phyloP scores from a whole-genome alignment of 2,329 filamentous ascomycete genomes.

The Colletotrichum sp. region DNA sequence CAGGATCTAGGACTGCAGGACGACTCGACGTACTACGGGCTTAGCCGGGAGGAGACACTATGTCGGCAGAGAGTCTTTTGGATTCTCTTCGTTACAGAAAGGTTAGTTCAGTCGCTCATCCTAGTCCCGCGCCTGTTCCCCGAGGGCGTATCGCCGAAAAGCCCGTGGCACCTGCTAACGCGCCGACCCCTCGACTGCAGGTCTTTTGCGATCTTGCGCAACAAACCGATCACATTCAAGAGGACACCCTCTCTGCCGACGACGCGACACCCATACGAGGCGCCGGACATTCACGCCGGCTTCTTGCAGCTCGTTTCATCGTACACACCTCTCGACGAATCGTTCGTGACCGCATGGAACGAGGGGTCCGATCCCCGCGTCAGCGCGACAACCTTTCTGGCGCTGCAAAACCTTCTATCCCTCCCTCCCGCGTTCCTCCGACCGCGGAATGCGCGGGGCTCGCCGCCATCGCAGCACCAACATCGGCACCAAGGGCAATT shows the following conservation, averaged over 20 bases:
- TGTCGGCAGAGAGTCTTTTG: slow-evolving; percentile 64
- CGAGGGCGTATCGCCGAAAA: not conserved
- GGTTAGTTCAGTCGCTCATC: slow-evolving; percentile 36
- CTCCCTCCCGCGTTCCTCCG: slow-evolving; percentile 35
- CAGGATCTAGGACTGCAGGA: slow-evolving; percentile 64
- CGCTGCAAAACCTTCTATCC: slow-evolving; percentile 37
- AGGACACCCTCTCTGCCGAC: slow-evolving; percentile 61
- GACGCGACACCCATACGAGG: slow-evolving; percentile 57
- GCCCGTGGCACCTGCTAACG: not conserved
- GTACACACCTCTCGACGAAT: slow-evolving; percentile 67
- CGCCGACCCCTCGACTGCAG: slow-evolving; percentile 37
- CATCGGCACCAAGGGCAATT: not conserved
- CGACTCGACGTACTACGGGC: slow-evolving; percentile 56
- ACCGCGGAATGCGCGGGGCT: slow-evolving; percentile 23
- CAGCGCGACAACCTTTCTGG: slow-evolving; percentile 36
- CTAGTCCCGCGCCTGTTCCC: not conserved
- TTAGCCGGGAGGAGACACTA: slow-evolving; percentile 54
- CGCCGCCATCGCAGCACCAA: slow-evolving; percentile 29
- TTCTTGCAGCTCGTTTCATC: slow-evolving; percentile 66
- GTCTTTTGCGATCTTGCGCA: slow-evolving; percentile 67
- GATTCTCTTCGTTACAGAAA: slow-evolving; percentile 67
- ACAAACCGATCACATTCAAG: slow-evolving; percentile 66
- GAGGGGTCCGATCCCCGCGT: slow-evolving; percentile 49
- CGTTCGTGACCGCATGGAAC: slow-evolving; percentile 69
- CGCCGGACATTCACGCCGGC: slow-evolving; percentile 57